These are phyloP conservation scores for Jackrogersella minutella DNA, from an alignment of 495 filamentous ascomycete species.

Conservation along the genomic window DNA sequence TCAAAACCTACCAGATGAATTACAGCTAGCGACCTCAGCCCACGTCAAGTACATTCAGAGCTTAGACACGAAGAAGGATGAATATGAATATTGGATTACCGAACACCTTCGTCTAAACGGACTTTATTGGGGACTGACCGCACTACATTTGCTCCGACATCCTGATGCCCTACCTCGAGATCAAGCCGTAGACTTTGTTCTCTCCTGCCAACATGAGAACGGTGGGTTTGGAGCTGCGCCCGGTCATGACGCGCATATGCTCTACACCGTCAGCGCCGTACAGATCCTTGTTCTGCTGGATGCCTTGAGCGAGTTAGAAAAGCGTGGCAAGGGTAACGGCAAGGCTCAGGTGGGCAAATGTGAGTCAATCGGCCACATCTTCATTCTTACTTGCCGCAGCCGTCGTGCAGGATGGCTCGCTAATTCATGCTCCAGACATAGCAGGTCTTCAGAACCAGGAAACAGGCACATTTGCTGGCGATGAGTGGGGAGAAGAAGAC, in stretches of 20 bases:
- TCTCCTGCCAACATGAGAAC: constrained; percentile 85
- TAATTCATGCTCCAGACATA: constrained; percentile 66
- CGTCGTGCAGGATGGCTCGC: constrained; percentile 4
- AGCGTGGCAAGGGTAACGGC: constrained; percentile 72
- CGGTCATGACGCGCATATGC: constrained; percentile 92
- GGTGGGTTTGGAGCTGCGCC: constrained; percentile 95
- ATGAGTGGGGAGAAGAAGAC: constrained; percentile 95
- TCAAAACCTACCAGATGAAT: constrained; percentile 62
- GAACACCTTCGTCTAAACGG: constrained; percentile 95
- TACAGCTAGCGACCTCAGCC: constrained; percentile 71
- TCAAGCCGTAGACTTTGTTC: constrained; percentile 86
- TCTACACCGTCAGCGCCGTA: constrained; percentile 91
- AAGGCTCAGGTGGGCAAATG: constrained; percentile 76
- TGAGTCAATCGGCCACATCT: constrained; percentile 51
- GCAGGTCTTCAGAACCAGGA: constrained; percentile 78
- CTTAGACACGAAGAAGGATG: constrained; percentile 88
- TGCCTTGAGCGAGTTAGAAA: constrained; percentile 83
- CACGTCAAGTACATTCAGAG: constrained; percentile 95
- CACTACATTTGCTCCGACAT: constrained; percentile 82
- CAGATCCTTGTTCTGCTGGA: constrained; percentile 88
- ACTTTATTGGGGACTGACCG: constrained; percentile 93
- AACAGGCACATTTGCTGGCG: constrained; percentile 88
- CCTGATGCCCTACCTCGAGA: constrained; percentile 82
- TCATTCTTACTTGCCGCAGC: not conserved
- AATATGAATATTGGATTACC: constrained; percentile 96